Base-by-base conservation (phyloP, 495 filamentous ascomycete genomes). In the Xylaria sp. region DNA sequence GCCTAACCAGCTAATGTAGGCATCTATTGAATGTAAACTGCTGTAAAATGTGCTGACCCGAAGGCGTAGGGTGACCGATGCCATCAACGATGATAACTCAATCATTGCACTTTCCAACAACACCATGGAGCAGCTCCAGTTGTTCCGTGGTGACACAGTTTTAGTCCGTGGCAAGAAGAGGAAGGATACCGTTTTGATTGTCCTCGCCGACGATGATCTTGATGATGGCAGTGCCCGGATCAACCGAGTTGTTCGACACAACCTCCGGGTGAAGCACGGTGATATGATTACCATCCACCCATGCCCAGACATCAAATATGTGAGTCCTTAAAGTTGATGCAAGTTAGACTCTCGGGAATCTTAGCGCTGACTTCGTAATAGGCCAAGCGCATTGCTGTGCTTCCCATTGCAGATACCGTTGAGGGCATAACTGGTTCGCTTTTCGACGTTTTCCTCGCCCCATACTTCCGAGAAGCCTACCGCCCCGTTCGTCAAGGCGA, bases 231-330 rank as follows among this genome's bases (percentile, higher is more conserved):
- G 90, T 76, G 96, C 92, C 67, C 92, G 96, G 70, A 94, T 99
- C 82, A 99, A 99, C 88, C 94, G 96, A 78, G 97, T 97, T 71
- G 94, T 98, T 73, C 90, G 96, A 75, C 96, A 98, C 87, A 99
- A 99, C 83, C 90, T 99, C 55, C 92, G 96, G 37, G 96, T 99
- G 69, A 97, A 98, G 89, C 95, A 97, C 80, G 97, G 96, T 74
- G 96, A 99, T 81, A 91, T 98, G 74, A 90, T 98, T 78, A 97
- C 95, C 64, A 93, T 99, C 69, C 94, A 98, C 86, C 89, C 96
- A n/a, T 99, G 96, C 85, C 95, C 97, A n/a, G 96, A 99, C 81
- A 99, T 99, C 85, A 99, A 99, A 97, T 99, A 99, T 83, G 95
- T 98, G 84, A 80, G 94, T 84, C 12, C 41, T n/a, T n/a, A 31